Evolutionary conservation across 2,329 filamentous ascomycete species (phyloP).

Genomic region (Mycosphaerelloides madeirae): DNA sequence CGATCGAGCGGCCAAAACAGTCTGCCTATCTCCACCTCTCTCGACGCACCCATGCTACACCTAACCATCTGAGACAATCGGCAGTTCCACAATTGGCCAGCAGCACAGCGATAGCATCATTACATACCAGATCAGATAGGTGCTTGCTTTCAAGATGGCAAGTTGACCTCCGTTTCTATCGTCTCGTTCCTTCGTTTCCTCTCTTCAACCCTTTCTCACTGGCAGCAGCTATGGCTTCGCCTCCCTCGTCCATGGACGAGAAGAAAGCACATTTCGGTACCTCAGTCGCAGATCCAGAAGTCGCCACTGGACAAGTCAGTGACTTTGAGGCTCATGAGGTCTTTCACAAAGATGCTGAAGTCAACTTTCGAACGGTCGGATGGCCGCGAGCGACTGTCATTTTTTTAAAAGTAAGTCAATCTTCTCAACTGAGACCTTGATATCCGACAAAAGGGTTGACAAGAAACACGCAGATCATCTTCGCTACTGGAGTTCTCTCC

Average conservation of each 20-base stretch:
- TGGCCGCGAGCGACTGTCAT: constrained; percentile 51
- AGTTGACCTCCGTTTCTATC: neutral
- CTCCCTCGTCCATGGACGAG: constrained; percentile 6
- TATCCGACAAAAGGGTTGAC: too few relatives aligned
- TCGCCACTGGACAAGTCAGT: constrained; percentile 19
- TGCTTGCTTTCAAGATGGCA: too few relatives aligned
- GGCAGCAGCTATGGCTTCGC: constrained; percentile 1
- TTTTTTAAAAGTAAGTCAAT: constrained; percentile 41
- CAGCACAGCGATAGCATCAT: too few relatives aligned
- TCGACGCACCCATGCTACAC: too few relatives aligned
- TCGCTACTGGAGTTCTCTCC: constrained; percentile 47
- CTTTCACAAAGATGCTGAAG: constrained; percentile 47
- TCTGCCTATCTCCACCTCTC: too few relatives aligned
- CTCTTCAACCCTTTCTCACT: neutral
- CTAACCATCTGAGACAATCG: too few relatives aligned
- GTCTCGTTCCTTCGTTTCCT: neutral
- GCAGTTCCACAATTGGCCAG: too few relatives aligned
- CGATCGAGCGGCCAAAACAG: too few relatives aligned
- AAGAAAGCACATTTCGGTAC: constrained; percentile 13
- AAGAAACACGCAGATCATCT: constrained; percentile 35
- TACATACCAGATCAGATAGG: too few relatives aligned
- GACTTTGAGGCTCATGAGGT: constrained; percentile 43
- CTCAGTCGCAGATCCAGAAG: constrained; percentile 19
- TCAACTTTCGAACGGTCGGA: constrained; percentile 51
- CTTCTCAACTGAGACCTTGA: too few relatives aligned